Evolutionary conservation across 306 rosid genomes (phyloP).

Genomic region (Albizia julibrissin): DNA sequence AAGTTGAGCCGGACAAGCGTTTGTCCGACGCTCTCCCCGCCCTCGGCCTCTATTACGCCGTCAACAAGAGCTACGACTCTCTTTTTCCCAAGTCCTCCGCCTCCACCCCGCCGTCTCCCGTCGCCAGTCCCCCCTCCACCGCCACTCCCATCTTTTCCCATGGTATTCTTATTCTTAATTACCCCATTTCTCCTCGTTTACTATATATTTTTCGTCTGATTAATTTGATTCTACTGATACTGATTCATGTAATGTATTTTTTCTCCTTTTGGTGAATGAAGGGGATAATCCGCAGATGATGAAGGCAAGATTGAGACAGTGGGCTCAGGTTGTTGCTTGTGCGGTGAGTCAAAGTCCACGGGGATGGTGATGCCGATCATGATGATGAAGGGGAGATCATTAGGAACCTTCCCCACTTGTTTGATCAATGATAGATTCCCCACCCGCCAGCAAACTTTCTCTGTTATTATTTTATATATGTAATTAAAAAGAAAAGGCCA

Average conservation of each 20-base stretch:
- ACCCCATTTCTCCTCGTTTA: background rate
- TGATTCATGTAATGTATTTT: background rate
- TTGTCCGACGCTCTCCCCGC: slow-evolving; percentile 87
- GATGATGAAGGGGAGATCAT: background rate
- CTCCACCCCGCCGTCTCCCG: slow-evolving; percentile 50
- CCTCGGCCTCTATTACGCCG: slow-evolving; percentile 77
- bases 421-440: background rate
- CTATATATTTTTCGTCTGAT: background rate
- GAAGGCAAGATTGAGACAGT: slow-evolving; percentile 81
- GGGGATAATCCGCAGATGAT: slow-evolving; percentile 82
- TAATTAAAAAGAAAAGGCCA: background rate
- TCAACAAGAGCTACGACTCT: slow-evolving; percentile 62
- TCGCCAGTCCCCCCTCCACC: slow-evolving; percentile 54
- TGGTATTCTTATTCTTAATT: slow-evolving; percentile 45
- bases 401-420: background rate
- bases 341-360: slow-evolving; percentile 68
- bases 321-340: slow-evolving; percentile 99
- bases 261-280: slow-evolving; percentile 27
- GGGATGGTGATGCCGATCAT: slow-evolving; percentile 3
- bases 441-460: background rate
- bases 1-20: slow-evolving; percentile 50
- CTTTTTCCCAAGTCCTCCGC: slow-evolving; percentile 38
- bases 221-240: background rate
- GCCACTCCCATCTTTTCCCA: slow-evolving; percentile 45
- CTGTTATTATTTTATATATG: background rate